Percentiles rank a stretch among this genome's conserved stretches.
Evolutionary conservation across 495 filamentous ascomycete species (phyloP).

Genomic region (Aspergillus indologenus): DNA sequence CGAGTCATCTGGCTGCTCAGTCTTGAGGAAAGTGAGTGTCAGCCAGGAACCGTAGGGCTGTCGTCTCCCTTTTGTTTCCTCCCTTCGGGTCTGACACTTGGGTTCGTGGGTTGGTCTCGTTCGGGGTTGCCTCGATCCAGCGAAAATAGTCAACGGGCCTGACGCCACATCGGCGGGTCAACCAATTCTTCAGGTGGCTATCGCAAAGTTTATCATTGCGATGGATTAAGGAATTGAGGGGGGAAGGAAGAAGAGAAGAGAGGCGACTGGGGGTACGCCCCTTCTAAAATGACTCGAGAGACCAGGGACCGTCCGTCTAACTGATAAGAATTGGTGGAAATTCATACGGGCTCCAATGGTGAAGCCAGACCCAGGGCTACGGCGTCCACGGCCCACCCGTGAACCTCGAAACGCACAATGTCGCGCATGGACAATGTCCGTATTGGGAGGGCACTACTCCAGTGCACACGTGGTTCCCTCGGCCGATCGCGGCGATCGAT

Average conservation of each 20-base stretch:
- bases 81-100: not conserved
- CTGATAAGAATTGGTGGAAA: not conserved
- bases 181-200: not conserved
- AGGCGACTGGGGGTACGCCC: not conserved
- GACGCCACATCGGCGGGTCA: slow-evolving; percentile 2
- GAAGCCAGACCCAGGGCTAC: not conserved
- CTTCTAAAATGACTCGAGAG: not conserved
- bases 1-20: not conserved
- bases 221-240: not conserved
- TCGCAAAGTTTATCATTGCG: not conserved
- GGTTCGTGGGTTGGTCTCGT: not conserved
- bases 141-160: not conserved
- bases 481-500: slow-evolving; percentile 6
- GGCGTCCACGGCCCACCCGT: slow-evolving; percentile 1
- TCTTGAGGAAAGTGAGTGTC: not conserved
- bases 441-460: not conserved
- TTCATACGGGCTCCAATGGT: not conserved
- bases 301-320: too few relatives aligned
- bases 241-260: not conserved
- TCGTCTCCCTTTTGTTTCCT: not conserved
- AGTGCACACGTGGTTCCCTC: slow-evolving; percentile 5
- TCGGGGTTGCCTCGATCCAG: not conserved
- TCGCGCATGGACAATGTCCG: slow-evolving; percentile 1
- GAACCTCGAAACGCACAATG: not conserved
- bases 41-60: not conserved